phyloP scores from a whole-genome alignment of 2,329 filamentous ascomycete species.

The Monilinia laxa region DNA sequence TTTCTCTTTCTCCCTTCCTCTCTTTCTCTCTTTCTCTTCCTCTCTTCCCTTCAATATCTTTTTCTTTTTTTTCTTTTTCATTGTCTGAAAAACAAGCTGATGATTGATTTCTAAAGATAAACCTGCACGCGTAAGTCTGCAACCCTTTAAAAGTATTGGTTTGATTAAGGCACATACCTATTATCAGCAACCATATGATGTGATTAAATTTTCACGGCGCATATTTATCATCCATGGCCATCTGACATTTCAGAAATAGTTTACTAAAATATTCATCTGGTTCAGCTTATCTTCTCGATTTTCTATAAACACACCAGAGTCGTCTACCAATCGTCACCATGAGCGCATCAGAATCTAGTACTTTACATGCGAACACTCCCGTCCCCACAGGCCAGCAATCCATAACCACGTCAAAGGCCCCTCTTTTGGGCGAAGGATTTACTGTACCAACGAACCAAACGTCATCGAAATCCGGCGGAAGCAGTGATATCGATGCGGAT shows the following conservation, averaged over 20 bases:
- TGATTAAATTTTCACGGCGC: conserved; percentile 25
- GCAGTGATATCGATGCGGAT: conserved; percentile 35
- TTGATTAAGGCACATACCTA: conserved; percentile 32
- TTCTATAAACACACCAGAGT: not conserved
- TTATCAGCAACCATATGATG: conserved; percentile 5
- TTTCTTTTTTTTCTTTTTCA: not conserved
- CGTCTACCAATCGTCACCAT: conserved; percentile 27
- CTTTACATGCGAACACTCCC: conserved; percentile 35
- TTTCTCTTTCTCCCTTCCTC: not conserved
- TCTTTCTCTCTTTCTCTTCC: not conserved
- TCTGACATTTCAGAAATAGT: conserved; percentile 18
- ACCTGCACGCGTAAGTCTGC: conserved; percentile 32
- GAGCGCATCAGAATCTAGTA: conserved; percentile 38
- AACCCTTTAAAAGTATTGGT: conserved; percentile 23
- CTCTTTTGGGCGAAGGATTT: conserved; percentile 41
- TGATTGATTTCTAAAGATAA: conserved; percentile 9
- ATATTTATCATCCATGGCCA: conserved; percentile 25
- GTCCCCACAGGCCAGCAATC: conserved; percentile 31
- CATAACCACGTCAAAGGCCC: conserved; percentile 35
- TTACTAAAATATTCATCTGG: not conserved
- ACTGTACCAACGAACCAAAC: conserved; percentile 32
- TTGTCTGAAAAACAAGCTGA: conserved; percentile 20
- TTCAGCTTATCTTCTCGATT: not conserved
- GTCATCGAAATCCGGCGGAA: conserved; percentile 32
- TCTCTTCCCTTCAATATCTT: not conserved